Evolutionary conservation across 345 rosid species (phyloP).

Genomic region (Corchorus olitorius): DNA sequence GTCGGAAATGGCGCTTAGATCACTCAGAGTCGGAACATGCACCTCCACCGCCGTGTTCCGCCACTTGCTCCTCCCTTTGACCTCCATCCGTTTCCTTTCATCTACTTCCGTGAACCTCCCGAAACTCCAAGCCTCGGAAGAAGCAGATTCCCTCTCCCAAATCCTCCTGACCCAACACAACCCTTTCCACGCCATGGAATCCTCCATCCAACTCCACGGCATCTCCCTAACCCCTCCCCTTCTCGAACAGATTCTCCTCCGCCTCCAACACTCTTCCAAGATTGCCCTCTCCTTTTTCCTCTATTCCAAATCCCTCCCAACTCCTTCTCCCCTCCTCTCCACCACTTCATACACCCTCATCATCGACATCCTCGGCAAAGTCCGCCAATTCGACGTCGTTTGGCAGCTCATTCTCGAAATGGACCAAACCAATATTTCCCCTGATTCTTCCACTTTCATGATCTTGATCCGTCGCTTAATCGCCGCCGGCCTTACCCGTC

Average conservation of each 20-base stretch:
- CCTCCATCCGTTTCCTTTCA: slow-evolving; percentile 19
- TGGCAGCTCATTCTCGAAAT: slow-evolving; percentile 76
- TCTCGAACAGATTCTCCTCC: slow-evolving; percentile 83
- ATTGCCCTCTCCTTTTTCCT: slow-evolving; percentile 64
- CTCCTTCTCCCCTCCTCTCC: slow-evolving; percentile 24
- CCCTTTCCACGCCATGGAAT: slow-evolving; percentile 82
- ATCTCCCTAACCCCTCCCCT: slow-evolving; percentile 57
- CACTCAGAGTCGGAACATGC: background rate
- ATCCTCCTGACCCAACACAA: slow-evolving; percentile 75
- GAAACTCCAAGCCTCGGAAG: slow-evolving; percentile 51
- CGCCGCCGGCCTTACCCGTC: slow-evolving; percentile 86
- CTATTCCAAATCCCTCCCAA: slow-evolving; percentile 52
- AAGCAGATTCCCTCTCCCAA: slow-evolving; percentile 71
- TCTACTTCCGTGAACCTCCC: slow-evolving; percentile 39
- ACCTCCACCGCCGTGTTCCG: background rate
- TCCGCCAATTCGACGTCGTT: slow-evolving; percentile 75
- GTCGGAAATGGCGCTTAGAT: slow-evolving; percentile 18
- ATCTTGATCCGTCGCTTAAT: slow-evolving; percentile 68
- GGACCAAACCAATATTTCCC: slow-evolving; percentile 42
- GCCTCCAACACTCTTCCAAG: slow-evolving; percentile 80
- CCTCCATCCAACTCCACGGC: slow-evolving; percentile 79
- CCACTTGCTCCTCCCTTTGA: slow-evolving; percentile 21
- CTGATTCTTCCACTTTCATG: slow-evolving; percentile 60
- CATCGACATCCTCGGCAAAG: slow-evolving; percentile 72
- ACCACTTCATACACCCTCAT: slow-evolving; percentile 52